phyloP scores from a whole-genome alignment of 2,329 filamentous ascomycete species.

The Boeremia lycopersici region DNA sequence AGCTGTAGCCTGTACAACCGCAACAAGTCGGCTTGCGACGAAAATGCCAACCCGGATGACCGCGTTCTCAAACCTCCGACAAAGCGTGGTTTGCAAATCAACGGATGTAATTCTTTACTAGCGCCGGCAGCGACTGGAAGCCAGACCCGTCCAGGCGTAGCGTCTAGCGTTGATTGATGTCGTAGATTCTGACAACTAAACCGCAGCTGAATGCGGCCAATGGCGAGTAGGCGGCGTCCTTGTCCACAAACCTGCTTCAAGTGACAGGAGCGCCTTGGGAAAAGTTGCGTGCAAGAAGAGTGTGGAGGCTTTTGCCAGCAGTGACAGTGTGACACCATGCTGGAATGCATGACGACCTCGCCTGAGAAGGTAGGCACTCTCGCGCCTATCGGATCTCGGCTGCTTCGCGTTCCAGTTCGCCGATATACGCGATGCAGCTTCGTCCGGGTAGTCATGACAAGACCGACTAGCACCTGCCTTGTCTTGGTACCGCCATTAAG shows the following conservation, averaged over 20 bases:
- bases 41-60: conserved; percentile 14
- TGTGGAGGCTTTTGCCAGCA: neutral
- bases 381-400: conserved; percentile 14
- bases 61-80: conserved; percentile 13
- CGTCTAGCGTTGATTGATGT: conserved; percentile 2
- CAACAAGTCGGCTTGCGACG: neutral
- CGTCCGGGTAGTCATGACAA: neutral
- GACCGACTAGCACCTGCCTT: conserved; percentile 2
- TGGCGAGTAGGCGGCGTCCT: neutral
- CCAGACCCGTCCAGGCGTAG: conserved; percentile 1
- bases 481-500: conserved; percentile 3
- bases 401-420: conserved; percentile 4
- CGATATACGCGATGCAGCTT: conserved; percentile 3
- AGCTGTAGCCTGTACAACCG: conserved; percentile 5
- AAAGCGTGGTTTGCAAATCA: conserved; percentile 2
- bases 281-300: neutral
- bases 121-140: conserved; percentile 13
- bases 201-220: neutral
- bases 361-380: conserved; percentile 2
- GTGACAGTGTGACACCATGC: neutral
- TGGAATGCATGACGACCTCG: conserved; percentile 1
- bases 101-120: neutral
- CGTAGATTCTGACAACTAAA: conserved; percentile 1
- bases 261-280: neutral
- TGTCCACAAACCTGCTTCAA: neutral